Evolutionary conservation across 495 filamentous ascomycete species (phyloP).

Genomic region (Xylaria nigripes): DNA sequence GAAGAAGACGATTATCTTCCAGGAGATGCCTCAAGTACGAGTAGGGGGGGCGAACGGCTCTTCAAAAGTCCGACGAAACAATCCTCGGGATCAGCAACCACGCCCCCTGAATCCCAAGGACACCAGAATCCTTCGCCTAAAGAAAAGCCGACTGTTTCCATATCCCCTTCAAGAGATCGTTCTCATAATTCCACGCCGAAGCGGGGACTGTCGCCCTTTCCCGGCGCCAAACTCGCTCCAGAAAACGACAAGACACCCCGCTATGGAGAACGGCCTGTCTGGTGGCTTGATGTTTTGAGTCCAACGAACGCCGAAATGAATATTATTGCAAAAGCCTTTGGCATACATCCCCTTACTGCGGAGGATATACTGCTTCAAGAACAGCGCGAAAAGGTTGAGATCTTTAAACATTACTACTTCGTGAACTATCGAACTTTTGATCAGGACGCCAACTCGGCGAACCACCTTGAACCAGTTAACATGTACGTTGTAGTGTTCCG

Average conservation of each 20-base stretch:
- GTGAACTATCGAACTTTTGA: constrained; percentile 97
- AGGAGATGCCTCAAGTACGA: constrained; percentile 5
- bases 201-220: constrained; percentile 14
- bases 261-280: constrained; percentile 84
- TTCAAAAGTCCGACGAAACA: constrained; percentile 28
- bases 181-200: constrained; percentile 19
- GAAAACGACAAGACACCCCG: constrained; percentile 43
- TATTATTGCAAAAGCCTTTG: constrained; percentile 82
- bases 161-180: constrained; percentile 10
- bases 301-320: constrained; percentile 92
- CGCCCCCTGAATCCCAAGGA: constrained; percentile 9
- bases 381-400: constrained; percentile 92
- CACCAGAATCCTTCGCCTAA: constrained; percentile 13
- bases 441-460: constrained; percentile 76
- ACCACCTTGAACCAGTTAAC: constrained; percentile 91
- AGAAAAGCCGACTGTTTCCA: constrained; percentile 15
- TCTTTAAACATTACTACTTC: constrained; percentile 96
- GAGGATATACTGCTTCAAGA: constrained; percentile 98
- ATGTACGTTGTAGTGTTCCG: constrained; percentile 97
- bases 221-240: constrained; percentile 15
- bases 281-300: constrained; percentile 88
- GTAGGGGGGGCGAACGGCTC: constrained; percentile 12
- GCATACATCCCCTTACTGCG: constrained; percentile 86
- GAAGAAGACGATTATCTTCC: constrained; percentile 47
- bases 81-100: constrained; percentile 27